Evolutionary conservation across 2,329 filamentous ascomycete species (phyloP).

Genomic region (Penicillium decumbens): DNA sequence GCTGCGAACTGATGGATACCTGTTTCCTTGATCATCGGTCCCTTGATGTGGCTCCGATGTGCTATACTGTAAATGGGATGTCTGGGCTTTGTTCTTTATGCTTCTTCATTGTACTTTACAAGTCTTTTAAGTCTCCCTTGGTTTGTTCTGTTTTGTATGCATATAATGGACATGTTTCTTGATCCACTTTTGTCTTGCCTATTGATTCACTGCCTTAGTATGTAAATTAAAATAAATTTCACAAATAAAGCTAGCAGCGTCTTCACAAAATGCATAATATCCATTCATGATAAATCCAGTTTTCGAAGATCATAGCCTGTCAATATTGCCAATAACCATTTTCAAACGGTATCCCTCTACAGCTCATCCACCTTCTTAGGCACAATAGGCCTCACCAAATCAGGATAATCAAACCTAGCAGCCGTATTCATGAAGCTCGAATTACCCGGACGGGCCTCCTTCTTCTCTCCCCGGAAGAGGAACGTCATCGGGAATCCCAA

Average conservation of each 20-base stretch:
- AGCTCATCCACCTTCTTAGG: neutral
- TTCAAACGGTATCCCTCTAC: neutral
- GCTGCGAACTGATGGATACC: constrained; percentile 11
- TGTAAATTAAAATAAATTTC: neutral
- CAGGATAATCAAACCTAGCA: constrained; percentile 19
- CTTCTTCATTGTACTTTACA: constrained; percentile 32
- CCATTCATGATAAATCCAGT: neutral
- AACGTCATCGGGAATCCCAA: constrained; percentile 31
- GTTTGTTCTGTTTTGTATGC: constrained; percentile 28
- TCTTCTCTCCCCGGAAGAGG: constrained; percentile 6
- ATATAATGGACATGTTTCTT: constrained; percentile 29
- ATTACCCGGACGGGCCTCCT: constrained; percentile 15
- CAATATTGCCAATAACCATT: neutral
- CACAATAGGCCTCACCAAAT: constrained; percentile 8
- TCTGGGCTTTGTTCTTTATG: constrained; percentile 17
- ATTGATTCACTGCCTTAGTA: neutral
- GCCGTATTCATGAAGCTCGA: constrained; percentile 8
- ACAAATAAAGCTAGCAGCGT: neutral
- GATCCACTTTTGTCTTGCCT: neutral
- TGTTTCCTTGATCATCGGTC: constrained; percentile 7
- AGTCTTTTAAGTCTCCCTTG: constrained; percentile 22
- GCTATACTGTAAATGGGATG: constrained; percentile 24
- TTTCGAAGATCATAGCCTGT: neutral
- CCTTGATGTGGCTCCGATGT: constrained; percentile 7
- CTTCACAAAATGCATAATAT: neutral